These are phyloP conservation scores for Dalbergia cultrata DNA, from an alignment of 306 rosid species.

Conservation along the genomic window DNA sequence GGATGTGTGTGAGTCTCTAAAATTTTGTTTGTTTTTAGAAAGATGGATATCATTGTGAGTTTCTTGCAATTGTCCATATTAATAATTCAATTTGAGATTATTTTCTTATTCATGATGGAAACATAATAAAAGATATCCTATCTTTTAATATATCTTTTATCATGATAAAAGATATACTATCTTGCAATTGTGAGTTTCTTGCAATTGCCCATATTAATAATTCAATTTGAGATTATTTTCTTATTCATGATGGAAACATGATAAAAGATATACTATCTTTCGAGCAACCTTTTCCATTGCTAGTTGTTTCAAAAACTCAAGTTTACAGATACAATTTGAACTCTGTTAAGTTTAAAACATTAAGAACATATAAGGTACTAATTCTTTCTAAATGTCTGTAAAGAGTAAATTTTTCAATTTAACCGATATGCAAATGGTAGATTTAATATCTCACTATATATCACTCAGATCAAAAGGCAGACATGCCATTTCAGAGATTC, in stretches of 20 bases:
- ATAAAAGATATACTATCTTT: slow-evolving; percentile 30
- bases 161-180: too few relatives aligned
- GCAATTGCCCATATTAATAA: slow-evolving; percentile 2
- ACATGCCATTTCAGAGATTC: background rate
- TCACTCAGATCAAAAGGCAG: slow-evolving; percentile 10
- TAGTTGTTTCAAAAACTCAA: slow-evolving; percentile 23
- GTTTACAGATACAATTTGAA: slow-evolving; percentile 7
- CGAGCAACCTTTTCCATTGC: slow-evolving; percentile 15
- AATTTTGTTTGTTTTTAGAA: slow-evolving; percentile 12
- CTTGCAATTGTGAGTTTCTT: slow-evolving; percentile 34
- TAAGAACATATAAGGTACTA: slow-evolving; percentile 7
- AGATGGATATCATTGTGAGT: slow-evolving; percentile 25
- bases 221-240: slow-evolving; percentile 30
- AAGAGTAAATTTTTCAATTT: background rate
- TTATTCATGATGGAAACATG: slow-evolving; percentile 28
- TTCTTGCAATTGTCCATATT: slow-evolving; percentile 9
- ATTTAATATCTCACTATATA: slow-evolving; percentile 12
- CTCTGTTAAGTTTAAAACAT: slow-evolving; percentile 21
- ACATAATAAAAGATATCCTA: slow-evolving; percentile 35
- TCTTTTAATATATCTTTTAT: too few relatives aligned
- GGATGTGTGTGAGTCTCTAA: slow-evolving; percentile 9
- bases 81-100: slow-evolving; percentile 31
- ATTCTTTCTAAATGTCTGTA: slow-evolving; percentile 13
- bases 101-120: slow-evolving; percentile 12
- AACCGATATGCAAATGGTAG: background rate